phyloP scores from a whole-genome alignment of 2,329 filamentous ascomycete genomes.

The Fusarium newnesense region DNA sequence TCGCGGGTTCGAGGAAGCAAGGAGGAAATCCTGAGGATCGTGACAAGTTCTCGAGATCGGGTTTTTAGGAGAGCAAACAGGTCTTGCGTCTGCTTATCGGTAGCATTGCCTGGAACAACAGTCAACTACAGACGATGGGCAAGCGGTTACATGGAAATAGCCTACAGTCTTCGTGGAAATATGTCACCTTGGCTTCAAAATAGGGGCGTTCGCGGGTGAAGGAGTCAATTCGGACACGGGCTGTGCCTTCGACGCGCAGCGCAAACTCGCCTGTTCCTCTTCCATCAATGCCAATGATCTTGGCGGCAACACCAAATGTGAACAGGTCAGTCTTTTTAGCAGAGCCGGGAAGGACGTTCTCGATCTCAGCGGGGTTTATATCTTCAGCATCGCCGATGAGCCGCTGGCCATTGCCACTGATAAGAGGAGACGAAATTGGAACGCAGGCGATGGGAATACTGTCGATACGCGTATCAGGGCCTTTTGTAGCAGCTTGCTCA shows the following conservation, averaged over 20 bases:
- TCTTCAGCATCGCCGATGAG: conserved; percentile 74
- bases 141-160: not conserved
- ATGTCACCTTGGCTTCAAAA: conserved; percentile 82
- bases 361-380: conserved; percentile 55
- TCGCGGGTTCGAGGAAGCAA: conserved; percentile 78
- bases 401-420: conserved; percentile 79
- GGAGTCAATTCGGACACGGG: conserved; percentile 76
- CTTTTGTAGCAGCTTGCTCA: conserved; percentile 76
- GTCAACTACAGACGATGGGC: conserved; percentile 15
- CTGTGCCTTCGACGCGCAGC: conserved; percentile 85
- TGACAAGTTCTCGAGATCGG: conserved; percentile 85
- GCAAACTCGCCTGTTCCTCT: conserved; percentile 80
- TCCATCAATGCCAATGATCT: conserved; percentile 81
- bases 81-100: conserved; percentile 72
- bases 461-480: conserved; percentile 71
- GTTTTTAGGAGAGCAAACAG: conserved; percentile 85
- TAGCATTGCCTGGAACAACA: conserved; percentile 41
- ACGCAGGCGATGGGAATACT: conserved; percentile 86
- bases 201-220: conserved; percentile 80
- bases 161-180: conserved; percentile 76
- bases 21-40: conserved; percentile 84
- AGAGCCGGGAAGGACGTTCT: conserved; percentile 66
- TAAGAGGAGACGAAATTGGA: conserved; percentile 79
- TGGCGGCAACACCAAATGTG: conserved; percentile 82
- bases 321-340: conserved; percentile 80